Conservation (phyloP, 331 rosid genomes). For the Telfairia occidentalis region DNA sequence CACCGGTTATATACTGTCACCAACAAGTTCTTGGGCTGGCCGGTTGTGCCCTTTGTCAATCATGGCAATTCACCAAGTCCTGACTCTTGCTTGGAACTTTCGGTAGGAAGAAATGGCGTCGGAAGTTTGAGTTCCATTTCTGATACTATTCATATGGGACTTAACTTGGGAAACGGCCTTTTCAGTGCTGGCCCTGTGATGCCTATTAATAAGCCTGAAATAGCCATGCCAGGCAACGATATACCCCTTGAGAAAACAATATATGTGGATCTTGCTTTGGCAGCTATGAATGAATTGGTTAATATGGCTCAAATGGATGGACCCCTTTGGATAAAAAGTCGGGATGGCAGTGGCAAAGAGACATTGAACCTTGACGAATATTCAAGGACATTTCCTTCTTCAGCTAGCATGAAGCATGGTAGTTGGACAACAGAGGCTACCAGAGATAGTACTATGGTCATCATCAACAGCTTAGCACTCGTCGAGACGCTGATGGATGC, state of each 20-base stretch:
- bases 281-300: constrained; percentile 68
- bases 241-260: constrained; percentile 31
- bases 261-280: constrained; percentile 39
- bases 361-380: constrained; percentile 59
- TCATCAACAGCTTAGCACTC: constrained; percentile 40
- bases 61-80: constrained; percentile 23
- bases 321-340: constrained; percentile 53
- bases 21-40: constrained; percentile 48
- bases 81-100: constrained; percentile 45
- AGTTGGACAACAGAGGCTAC: constrained; percentile 53
- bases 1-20: constrained; percentile 40
- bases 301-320: constrained; percentile 45
- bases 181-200: constrained; percentile 23
- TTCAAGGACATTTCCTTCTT: constrained; percentile 33
- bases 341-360: constrained; percentile 39
- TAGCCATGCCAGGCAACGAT: constrained; percentile 35
- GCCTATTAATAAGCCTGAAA: constrained; percentile 22
- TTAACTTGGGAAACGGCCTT: constrained; percentile 48
- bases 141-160: constrained; percentile 40
- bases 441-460: constrained; percentile 32
- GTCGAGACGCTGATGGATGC: constrained; percentile 55
- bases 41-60: constrained; percentile 34
- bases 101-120: constrained; percentile 50
- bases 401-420: constrained; percentile 24
- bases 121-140: constrained; percentile 27